Conservation (phyloP, 106 monocot genomes). For the Ottelia alismoides region DNA sequence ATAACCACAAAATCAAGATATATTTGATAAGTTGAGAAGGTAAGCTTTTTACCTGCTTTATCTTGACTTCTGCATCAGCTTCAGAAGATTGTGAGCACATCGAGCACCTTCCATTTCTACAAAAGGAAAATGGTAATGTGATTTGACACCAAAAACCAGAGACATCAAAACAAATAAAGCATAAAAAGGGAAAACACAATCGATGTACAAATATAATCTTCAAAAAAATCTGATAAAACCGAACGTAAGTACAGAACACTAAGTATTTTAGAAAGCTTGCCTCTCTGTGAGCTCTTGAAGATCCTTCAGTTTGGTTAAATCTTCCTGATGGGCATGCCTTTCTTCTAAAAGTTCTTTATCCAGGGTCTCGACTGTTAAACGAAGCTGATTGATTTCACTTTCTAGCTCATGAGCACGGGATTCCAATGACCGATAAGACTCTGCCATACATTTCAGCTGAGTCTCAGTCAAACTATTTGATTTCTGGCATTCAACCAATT, state of each 20-base stretch:
- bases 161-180: neutral
- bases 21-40: too few relatives aligned
- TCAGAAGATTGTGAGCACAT: conserved; percentile 18
- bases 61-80: conserved; percentile 41
- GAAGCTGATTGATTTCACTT: conserved; percentile 40
- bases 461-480: conserved; percentile 79
- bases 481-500: conserved; percentile 57
- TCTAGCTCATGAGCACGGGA: conserved; percentile 41
- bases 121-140: neutral
- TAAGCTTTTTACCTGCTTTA: conserved; percentile 57
- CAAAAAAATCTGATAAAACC: neutral
- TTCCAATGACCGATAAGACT: conserved; percentile 83
- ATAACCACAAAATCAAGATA: too few relatives aligned
- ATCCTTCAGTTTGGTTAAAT: conserved; percentile 42
- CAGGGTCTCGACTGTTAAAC: conserved; percentile 31
- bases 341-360: conserved; percentile 56
- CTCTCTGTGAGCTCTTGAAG: conserved; percentile 78
- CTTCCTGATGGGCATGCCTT: conserved; percentile 54
- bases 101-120: conserved; percentile 27
- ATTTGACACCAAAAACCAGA: neutral
- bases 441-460: conserved; percentile 92
- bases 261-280: conserved; percentile 16
- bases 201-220: neutral
- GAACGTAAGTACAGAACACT: neutral
- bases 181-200: neutral